Base-by-base conservation (phyloP, 2,329 filamentous ascomycete genomes). In the Fusarium virguliforme region DNA sequence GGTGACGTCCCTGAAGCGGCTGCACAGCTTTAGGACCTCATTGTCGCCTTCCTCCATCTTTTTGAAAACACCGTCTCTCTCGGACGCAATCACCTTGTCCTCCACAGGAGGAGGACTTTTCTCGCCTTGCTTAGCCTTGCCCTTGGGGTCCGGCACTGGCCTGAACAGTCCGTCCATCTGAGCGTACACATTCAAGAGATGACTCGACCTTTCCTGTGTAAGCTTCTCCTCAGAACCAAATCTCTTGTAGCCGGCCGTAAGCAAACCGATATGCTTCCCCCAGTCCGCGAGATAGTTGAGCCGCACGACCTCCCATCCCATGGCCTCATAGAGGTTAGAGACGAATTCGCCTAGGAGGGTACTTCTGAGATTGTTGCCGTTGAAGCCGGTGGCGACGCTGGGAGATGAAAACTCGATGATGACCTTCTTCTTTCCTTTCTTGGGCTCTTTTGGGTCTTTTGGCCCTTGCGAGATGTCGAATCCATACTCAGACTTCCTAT, bases 311-410 rank as follows among this genome's bases (percentile, higher is more conserved):
- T 92, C 86, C 89, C 89, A 92, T 24, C 90, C 91, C 62, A 88
- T 88, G 15, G 82, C 83, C 74, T 89, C 84, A 74, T 92, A 90
- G 12, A 92, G 77, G 75, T 92, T 92, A 10, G 89, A 83, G 34
- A 93, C 80, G 78, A 92, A 92, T 18, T 88, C 88, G 37, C 91
- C 91, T 62, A 94, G 92, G 70, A 94, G 93, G 56, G 92, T 94
- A 76, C 90, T 93, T 74, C 92, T 86, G 73, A 94, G 83, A 82
- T 95, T 92, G 6, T 90, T 90, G 24, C 90, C 91, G 76, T 93
- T 90, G 81, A 94, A 94, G 24, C 91, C 91, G 76, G 92, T 93
- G 22, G 91, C 92, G 50, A 94, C 92, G 76, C 94, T 94, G 32
- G 92, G 91, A 8, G 90, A 92, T 1, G 90, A 92, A 79, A 93